Base-by-base conservation (phyloP, 2,329 filamentous ascomycete genomes). In the Cercospora sojina region DNA sequence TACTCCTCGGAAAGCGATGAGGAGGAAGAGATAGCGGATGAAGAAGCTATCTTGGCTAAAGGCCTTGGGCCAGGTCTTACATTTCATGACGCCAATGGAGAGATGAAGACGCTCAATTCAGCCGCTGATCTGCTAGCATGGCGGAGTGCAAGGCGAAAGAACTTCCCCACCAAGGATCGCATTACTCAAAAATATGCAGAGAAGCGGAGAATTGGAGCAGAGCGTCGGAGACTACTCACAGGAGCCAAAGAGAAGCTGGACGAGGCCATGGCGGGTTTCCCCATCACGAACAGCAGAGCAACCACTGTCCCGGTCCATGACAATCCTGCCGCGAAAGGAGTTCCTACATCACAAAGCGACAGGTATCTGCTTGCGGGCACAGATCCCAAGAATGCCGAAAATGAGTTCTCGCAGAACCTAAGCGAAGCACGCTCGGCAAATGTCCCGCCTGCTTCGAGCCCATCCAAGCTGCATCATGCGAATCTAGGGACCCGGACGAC, bases 91-190 rank as follows among this genome's bases (percentile, higher is more conserved):
- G 86, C 87, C 72, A 82, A 83, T 70, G 85, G 85, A n/a, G 77
- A 83, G 72, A 82, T 85, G 53, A 76, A 85, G 3, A 83, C 80
- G 0, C 76, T 90, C 25, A 81, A 83, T 62, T 83, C 83, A 6
- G 77, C 84, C 16, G 86, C 86, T 66, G 93, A 97, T 74, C 84
- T 97, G 64, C 85, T 87, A 25, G 86, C 87, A 6, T 98, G 92
- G 88, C 87, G 96, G 69, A 88, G 88, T 59, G 92, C 97, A 77
- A 88, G 94, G 66, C 90, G 85, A 75, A 90, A 87, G 70, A 89
- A 90, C 60, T 98, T 87, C 76, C 94, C 94, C 1, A 97, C 93
- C 2, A 87, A 87, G 76, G 87, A 87, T 66, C 88, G 91, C 64
- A 82, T 88, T 68, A 84, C 87, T 67, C 87, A 87, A 69, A 91